Percentiles rank a stretch among this genome's conserved stretches.
These are phyloP conservation scores for Coemansia biformis DNA, from an alignment of 192 early-diverging fungal species.

Conservation along the genomic window DNA sequence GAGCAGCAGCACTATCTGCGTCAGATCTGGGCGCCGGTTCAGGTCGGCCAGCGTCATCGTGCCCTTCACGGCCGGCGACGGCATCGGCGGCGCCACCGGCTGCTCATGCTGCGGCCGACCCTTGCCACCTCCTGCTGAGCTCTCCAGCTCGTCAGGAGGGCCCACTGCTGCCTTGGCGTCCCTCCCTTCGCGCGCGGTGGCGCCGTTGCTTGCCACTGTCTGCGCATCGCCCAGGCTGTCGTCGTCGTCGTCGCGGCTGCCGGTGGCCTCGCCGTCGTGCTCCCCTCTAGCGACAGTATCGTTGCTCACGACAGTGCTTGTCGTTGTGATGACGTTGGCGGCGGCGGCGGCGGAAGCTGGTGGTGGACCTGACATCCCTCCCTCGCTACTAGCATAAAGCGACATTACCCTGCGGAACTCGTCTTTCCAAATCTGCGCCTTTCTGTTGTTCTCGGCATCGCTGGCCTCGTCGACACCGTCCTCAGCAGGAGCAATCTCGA, in stretches of 20 bases:
- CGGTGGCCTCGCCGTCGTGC: constrained; percentile 1
- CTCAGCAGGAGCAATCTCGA: too few species aligned
- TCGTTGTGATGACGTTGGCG: constrained; percentile 4
- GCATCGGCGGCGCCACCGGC: background rate
- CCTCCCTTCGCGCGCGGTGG: background rate
- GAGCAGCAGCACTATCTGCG: constrained; percentile 44
- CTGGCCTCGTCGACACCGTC: too few species aligned
- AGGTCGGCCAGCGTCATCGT: constrained; percentile 27
- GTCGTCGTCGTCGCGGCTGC: constrained; percentile 8
- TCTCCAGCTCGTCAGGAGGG: background rate
- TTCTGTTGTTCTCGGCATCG: constrained; percentile 4
- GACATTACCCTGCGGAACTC: constrained; percentile 48
- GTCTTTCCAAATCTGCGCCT: constrained; percentile 41
- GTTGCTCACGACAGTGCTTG: constrained; percentile 1
- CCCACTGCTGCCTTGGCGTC: background rate
- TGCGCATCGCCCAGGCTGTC: constrained; percentile 8
- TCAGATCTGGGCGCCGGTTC: constrained; percentile 31
- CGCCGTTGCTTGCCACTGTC: constrained; percentile 1
- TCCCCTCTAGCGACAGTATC: too few species aligned
- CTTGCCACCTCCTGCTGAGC: background rate
- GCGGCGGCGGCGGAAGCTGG: too few species aligned
- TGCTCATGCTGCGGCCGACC: too few species aligned
- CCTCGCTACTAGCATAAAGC: constrained; percentile 8
- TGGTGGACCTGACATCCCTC: too few species aligned
- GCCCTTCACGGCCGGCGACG: background rate